Conservation (phyloP, 345 rosid species). For the Barbarea vulgaris region DNA sequence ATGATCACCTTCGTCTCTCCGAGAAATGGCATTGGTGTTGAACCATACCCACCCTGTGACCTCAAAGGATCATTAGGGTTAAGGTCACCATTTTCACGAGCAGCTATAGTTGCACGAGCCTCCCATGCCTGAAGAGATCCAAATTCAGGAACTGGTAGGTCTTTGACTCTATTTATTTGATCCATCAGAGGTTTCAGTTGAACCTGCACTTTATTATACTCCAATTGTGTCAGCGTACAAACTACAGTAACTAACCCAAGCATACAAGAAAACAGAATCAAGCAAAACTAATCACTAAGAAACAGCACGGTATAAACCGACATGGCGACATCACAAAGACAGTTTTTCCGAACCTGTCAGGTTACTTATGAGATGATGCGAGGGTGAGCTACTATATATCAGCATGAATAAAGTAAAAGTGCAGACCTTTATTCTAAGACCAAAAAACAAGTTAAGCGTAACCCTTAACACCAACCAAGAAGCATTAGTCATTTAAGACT, state of each 20-base stretch:
- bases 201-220: conserved; percentile 56
- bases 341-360: background rate
- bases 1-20: conserved; percentile 81
- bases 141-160: conserved; percentile 75
- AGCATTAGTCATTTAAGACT: background rate
- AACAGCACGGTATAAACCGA: conserved; percentile 8
- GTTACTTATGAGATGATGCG: background rate
- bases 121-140: conserved; percentile 87
- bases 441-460: background rate
- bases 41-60: conserved; percentile 74
- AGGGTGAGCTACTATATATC: background rate
- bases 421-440: conserved; percentile 8
- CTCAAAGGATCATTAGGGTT: conserved; percentile 72
- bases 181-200: conserved; percentile 74
- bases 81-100: conserved; percentile 65
- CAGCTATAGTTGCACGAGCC: conserved; percentile 76
- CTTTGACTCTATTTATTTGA: conserved; percentile 81
- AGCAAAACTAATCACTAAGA: conserved; percentile 4
- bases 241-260: background rate
- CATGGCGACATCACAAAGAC: background rate
- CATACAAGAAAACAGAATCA: background rate
- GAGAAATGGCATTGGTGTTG: conserved; percentile 86
- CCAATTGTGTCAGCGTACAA: conserved; percentile 17
- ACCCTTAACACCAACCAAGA: background rate
- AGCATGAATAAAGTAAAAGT: background rate